These are phyloP conservation scores for Acanthamoeba lenticulata DNA, from an alignment of 208 protist species.

Conservation along the genomic window DNA sequence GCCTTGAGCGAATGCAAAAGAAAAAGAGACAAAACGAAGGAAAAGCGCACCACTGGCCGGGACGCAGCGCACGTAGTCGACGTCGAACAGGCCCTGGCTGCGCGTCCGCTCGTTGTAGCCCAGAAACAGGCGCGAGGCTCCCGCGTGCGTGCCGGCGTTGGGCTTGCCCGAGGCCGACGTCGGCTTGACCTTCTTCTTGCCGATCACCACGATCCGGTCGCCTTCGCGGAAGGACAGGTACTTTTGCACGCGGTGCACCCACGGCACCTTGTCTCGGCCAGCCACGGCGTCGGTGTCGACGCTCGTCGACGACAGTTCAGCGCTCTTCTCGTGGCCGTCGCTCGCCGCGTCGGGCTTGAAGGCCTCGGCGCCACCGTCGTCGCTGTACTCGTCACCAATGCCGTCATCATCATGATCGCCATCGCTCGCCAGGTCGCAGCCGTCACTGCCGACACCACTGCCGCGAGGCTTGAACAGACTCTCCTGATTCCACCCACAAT, in stretches of 20 bases:
- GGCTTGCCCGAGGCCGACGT: too few species aligned
- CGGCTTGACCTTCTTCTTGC: background rate
- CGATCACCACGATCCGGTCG: background rate
- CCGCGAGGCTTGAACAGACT: background rate
- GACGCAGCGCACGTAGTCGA: slow-evolving; percentile 24
- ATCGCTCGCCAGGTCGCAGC: background rate
- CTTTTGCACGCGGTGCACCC: background rate
- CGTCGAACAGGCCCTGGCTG: slow-evolving; percentile 34
- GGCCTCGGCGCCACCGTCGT: too few species aligned
- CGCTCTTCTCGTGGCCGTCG: too few species aligned
- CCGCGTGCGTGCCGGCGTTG: too few species aligned
- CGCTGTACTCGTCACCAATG: too few species aligned
- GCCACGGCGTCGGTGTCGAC: too few species aligned
- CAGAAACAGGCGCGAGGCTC: background rate
- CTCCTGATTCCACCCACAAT: slow-evolving; percentile 18
- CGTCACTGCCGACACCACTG: background rate
- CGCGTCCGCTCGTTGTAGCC: background rate
- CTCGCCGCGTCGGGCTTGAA: too few species aligned
- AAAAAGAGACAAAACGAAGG: background rate
- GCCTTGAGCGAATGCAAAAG: background rate
- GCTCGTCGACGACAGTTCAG: too few species aligned
- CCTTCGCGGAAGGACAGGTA: background rate
- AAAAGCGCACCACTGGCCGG: background rate
- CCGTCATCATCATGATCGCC: background rate
- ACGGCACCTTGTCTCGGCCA: background rate